A percentile compares a stretch with the other conserved stretches of the same genome.
phyloP scores from a whole-genome alignment of 2,329 filamentous ascomycete species.

The Zymoseptoria pseudotritici region DNA sequence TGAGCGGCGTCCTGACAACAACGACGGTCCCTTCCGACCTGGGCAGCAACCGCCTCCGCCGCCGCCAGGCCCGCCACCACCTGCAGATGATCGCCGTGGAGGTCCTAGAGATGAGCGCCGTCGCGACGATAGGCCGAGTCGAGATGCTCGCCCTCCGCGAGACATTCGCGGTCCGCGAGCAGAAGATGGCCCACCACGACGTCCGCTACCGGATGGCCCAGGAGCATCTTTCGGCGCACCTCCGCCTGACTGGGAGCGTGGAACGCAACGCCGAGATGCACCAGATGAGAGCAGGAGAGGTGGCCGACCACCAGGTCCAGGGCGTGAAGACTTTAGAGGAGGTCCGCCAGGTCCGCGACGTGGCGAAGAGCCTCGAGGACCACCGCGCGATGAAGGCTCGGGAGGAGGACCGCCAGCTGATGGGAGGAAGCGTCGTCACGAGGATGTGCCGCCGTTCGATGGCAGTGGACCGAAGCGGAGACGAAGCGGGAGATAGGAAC shows the following conservation, averaged over 20 bases:
- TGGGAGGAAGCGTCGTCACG: conserved; percentile 25
- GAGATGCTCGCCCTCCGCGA: conserved; percentile 6
- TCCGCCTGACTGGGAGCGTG: conserved; percentile 17
- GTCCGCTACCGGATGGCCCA: conserved; percentile 7
- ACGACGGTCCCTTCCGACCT: conserved; percentile 2
- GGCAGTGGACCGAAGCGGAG: conserved; percentile 20
- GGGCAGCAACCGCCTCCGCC: conserved; percentile 13
- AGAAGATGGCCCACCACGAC: conserved; percentile 16
- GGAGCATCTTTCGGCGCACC: conserved; percentile 2
- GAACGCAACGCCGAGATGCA: conserved; percentile 7
- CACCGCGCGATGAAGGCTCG: conserved; percentile 11
- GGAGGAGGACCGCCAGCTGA: conserved; percentile 6
- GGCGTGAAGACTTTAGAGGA: conserved; percentile 17
- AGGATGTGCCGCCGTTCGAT: conserved; percentile 15
- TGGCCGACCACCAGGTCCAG: conserved; percentile 9
- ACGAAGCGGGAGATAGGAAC: conserved; percentile 13
- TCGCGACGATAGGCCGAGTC: conserved; percentile 15
- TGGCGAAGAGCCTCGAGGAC: conserved; percentile 18
- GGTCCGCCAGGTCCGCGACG: conserved; percentile 6
- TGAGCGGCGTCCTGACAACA: conserved; percentile 20
- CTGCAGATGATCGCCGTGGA: conserved; percentile 17
- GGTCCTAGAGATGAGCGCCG: conserved; percentile 20
- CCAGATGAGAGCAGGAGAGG: conserved; percentile 15
- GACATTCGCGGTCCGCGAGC: conserved; percentile 9
- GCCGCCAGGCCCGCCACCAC: conserved; percentile 15